Evolutionary conservation across 257 asterid species (phyloP).

Genomic region (Plantago elongata): DNA sequence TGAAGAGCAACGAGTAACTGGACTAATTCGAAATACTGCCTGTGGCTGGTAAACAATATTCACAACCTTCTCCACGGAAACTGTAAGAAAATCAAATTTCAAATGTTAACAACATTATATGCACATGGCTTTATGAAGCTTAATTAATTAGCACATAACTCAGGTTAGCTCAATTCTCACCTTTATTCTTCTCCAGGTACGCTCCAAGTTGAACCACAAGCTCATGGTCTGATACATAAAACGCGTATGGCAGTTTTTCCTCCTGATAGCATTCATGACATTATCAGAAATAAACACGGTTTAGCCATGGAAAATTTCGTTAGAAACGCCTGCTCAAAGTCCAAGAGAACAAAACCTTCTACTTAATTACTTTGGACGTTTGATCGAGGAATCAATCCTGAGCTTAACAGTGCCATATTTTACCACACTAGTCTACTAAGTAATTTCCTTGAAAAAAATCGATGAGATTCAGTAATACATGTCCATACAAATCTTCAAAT

Average conservation of each 20-base stretch:
- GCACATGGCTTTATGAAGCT: neutral
- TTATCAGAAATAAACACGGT: constrained; percentile 3
- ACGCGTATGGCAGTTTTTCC: constrained; percentile 85
- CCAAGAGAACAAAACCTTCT: no score
- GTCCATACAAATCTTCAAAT: neutral
- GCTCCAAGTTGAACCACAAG: constrained; percentile 69
- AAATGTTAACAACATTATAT: constrained; percentile 19
- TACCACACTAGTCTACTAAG: no score
- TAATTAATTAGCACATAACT: neutral
- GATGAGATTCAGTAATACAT: neutral
- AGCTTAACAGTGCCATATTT: no score
- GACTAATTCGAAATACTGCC: constrained; percentile 91
- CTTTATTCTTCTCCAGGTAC: constrained; percentile 72
- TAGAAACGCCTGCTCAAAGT: no score
- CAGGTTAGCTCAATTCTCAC: constrained; percentile 28
- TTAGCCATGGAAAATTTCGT: neutral
- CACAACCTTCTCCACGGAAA: constrained; percentile 87
- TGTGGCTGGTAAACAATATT: constrained; percentile 92
- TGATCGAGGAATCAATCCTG: no score
- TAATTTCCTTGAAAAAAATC: no score
- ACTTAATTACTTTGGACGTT: no score
- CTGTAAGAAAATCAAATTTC: constrained; percentile 39
- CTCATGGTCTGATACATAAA: constrained; percentile 78
- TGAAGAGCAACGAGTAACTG: constrained; percentile 93
- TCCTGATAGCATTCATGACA: constrained; percentile 42